Conservation (phyloP, 208 protist genomes). For the Leishmania gerbilli region DNA sequence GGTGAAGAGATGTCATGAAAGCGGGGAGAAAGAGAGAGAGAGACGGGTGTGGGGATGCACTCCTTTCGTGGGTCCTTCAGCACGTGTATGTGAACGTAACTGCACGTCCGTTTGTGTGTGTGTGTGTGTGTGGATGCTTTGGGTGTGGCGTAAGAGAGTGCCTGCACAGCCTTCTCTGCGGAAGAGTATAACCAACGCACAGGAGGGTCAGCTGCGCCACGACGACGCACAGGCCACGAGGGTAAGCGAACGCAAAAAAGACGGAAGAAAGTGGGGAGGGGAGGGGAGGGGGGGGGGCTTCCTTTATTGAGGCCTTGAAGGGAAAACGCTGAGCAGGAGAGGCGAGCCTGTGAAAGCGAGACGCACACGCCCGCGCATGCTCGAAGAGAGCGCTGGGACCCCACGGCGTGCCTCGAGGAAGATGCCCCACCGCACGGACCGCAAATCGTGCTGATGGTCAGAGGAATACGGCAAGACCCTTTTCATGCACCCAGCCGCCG, state of each 20-base stretch:
- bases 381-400: neutral
- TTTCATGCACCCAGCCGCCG: neutral
- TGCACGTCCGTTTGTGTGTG: constrained; percentile 1
- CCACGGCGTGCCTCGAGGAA: neutral
- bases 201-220: neutral
- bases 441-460: neutral
- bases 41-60: neutral
- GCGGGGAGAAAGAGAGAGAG: constrained; percentile 4
- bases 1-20: constrained; percentile 46
- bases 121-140: neutral
- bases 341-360: neutral
- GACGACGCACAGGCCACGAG: neutral
- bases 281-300: no score
- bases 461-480: neutral
- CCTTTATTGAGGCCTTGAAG: neutral
- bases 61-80: neutral
- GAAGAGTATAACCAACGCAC: neutral
- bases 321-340: neutral
- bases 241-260: neutral
- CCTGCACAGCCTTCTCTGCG: neutral
- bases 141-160: neutral
- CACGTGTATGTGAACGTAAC: neutral
- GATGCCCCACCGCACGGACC: neutral
- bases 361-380: neutral
- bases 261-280: neutral